phyloP scores from a whole-genome alignment of 345 rosid genomes.

The thale cress (Arabidopsis thaliana) region TAIR10.1 NC_003076.8:16106001-16106500 shows the following conservation, averaged over 20 bases:
- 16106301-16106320: conserved; percentile 52
- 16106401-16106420: conserved; percentile 80
- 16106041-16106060: conserved; percentile 59
- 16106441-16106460: not conserved
- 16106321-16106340: conserved; percentile 89
- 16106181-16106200: conserved; percentile 75
- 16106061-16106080: not conserved
- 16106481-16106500: conserved; percentile 95
- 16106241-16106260: conserved; percentile 51
- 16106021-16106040: conserved; percentile 95
- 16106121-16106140: conserved; percentile 50
- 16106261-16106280: not conserved
- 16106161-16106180: conserved; percentile 77
- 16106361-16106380: conserved; percentile 70
- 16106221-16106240: conserved; percentile 86
- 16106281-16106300: not conserved
- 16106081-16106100: not conserved
- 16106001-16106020: conserved; percentile 78
- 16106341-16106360: conserved; percentile 66
- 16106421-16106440: conserved; percentile 5
- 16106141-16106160: conserved; percentile 84
- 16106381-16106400: conserved; percentile 89
- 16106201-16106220: conserved; percentile 79
- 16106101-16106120: not conserved
- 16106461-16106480: conserved; percentile 34